Conservation (phyloP, 2,329 filamentous ascomycete species). For the Daldinia sp. region DNA sequence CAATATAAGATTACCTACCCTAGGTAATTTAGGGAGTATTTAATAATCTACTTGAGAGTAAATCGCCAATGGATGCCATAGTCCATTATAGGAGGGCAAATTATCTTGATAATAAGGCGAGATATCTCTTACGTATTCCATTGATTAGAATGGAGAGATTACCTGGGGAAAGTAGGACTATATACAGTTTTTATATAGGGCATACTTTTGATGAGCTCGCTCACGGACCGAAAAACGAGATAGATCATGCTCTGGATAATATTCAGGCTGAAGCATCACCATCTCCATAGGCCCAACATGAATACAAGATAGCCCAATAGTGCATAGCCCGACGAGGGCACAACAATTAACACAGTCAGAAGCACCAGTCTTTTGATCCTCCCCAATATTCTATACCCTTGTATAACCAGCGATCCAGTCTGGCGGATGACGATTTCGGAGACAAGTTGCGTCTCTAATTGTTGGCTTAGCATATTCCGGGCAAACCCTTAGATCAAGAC, state of each 20-base stretch:
- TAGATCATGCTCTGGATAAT: background rate
- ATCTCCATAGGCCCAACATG: background rate
- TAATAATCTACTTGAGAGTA: background rate
- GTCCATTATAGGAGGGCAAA: background rate
- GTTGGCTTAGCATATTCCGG: background rate
- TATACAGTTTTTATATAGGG: background rate
- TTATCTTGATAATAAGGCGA: no score
- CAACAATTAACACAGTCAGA: background rate
- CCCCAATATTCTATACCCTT: background rate
- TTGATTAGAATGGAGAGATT: no score
- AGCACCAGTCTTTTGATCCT: background rate
- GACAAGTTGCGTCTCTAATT: background rate
- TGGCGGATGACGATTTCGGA: background rate
- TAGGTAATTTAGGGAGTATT: no score
- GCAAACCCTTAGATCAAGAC: background rate
- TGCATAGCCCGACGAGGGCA: background rate
- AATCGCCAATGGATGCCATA: background rate
- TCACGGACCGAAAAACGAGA: background rate
- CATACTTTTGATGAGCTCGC: background rate
- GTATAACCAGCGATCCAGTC: background rate
- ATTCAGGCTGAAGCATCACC: background rate
- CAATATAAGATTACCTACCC: no score
- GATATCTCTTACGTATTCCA: background rate
- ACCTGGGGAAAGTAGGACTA: background rate
- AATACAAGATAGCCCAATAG: background rate